A percentile compares a stretch with the other conserved stretches of the same genome.
Evolutionary conservation across 768 basidiomycete species (phyloP).

Genomic region (Xanthoconium stramineum): DNA sequence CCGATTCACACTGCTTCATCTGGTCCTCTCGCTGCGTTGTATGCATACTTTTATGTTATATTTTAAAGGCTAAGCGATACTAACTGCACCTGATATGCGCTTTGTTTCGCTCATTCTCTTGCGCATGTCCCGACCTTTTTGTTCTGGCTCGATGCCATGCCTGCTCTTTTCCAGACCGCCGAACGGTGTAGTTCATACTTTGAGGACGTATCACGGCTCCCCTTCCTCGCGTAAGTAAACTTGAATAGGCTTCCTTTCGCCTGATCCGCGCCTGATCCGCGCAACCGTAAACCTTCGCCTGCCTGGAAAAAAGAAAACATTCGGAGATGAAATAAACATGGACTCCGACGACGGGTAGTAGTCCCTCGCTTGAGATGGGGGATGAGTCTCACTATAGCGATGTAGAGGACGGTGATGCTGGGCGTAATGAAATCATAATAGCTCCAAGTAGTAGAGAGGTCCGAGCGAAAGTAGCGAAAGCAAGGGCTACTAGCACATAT

Average conservation of each 20-base stretch:
- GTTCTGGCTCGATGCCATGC: not conserved
- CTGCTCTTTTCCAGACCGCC: slow-evolving; percentile 7
- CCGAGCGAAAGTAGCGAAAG: not conserved
- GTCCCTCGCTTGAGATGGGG: too few species aligned
- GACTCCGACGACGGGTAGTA: slow-evolving; percentile 20
- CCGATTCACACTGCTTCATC: slow-evolving; percentile 17
- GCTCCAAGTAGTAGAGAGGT: not conserved
- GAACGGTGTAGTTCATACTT: slow-evolving; percentile 10
- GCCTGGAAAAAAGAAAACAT: slow-evolving; percentile 8
- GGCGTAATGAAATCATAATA: too few species aligned
- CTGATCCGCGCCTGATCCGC: slow-evolving; percentile 27
- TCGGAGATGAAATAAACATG: slow-evolving; percentile 26
- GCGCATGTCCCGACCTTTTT: slow-evolving; percentile 5
- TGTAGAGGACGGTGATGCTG: too few species aligned
- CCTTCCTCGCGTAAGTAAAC: slow-evolving; percentile 10
- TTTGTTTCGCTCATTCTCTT: slow-evolving; percentile 4
- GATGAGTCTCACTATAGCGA: too few species aligned
- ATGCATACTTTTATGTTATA: slow-evolving; percentile 33
- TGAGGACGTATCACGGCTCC: not conserved
- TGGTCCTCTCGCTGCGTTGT: slow-evolving; percentile 13
- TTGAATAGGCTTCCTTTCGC: slow-evolving; percentile 9
- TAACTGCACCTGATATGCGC: slow-evolving; percentile 14
- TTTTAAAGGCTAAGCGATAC: slow-evolving; percentile 27
- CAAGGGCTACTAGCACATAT: not conserved
- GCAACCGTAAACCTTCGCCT: slow-evolving; percentile 21